Evolutionary conservation across 805 yeast species (phyloP).

Genomic region (Priceomyces castillae): DNA sequence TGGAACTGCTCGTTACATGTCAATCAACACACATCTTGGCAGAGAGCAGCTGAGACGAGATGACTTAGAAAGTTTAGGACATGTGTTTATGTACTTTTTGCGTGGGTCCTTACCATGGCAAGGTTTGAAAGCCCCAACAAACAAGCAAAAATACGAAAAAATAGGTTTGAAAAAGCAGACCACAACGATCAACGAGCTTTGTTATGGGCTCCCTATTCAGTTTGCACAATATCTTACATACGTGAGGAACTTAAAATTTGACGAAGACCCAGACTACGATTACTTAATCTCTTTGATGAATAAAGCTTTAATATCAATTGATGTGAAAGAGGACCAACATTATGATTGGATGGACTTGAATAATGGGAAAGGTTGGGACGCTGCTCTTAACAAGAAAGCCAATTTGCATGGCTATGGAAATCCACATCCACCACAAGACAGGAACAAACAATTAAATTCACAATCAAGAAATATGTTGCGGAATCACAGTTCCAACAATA

Average conservation of each 20-base stretch:
- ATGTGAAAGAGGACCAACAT: slow-evolving; percentile 70
- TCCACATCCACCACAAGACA: slow-evolving; percentile 68
- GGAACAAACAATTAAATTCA: slow-evolving; percentile 12
- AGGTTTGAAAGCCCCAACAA: slow-evolving; percentile 96
- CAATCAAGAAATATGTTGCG: slow-evolving; percentile 8
- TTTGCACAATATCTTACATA: slow-evolving; percentile 88
- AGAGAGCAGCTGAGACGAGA: slow-evolving; percentile 96
- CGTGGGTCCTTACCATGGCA: slow-evolving; percentile 98
- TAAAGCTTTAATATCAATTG: slow-evolving; percentile 70
- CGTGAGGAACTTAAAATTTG: slow-evolving; percentile 87
- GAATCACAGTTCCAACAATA: background rate
- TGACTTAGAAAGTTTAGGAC: slow-evolving; percentile 94
- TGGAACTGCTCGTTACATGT: slow-evolving; percentile 99
- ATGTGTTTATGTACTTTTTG: slow-evolving; percentile 91
- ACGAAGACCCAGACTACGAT: slow-evolving; percentile 92
- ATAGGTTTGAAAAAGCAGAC: slow-evolving; percentile 95
- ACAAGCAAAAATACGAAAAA: slow-evolving; percentile 95
- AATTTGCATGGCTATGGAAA: slow-evolving; percentile 95
- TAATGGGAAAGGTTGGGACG: slow-evolving; percentile 96
- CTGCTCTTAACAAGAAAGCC: slow-evolving; percentile 83
- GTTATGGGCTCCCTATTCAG: slow-evolving; percentile 87
- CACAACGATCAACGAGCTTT: slow-evolving; percentile 80
- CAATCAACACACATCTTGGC: slow-evolving; percentile 95
- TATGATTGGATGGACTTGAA: slow-evolving; percentile 98
- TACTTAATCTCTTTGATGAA: slow-evolving; percentile 76